Percentiles rank a stretch among this genome's conserved stretches.
Conservation (phyloP, 2,329 filamentous ascomycete species). For the Nemania abortiva region DNA sequence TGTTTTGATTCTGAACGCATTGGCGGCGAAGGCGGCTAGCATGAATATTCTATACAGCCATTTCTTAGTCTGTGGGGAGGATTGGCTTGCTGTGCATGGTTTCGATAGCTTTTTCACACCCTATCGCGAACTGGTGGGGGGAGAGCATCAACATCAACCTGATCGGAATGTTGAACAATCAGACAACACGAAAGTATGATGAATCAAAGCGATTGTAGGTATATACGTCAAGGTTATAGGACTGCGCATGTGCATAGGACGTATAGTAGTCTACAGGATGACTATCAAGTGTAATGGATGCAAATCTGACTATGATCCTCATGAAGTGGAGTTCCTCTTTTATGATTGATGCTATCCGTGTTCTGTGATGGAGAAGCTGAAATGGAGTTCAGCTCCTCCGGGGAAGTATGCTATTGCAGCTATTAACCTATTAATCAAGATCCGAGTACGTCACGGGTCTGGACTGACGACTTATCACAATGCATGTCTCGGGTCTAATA, state of each 20-base stretch:
- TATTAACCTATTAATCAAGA: conserved; percentile 6
- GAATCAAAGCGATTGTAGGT: conserved; percentile 42
- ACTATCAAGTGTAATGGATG: conserved; percentile 31
- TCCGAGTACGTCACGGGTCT: neutral
- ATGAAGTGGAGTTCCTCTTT: neutral
- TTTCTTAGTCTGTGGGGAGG: conserved; percentile 18
- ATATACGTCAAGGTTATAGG: conserved; percentile 42
- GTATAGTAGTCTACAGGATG: conserved; percentile 31
- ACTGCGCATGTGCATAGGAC: conserved; percentile 43
- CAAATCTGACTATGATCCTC: conserved; percentile 19
- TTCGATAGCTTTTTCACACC: conserved; percentile 9
- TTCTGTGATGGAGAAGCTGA: conserved; percentile 1
- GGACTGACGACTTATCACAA: neutral
- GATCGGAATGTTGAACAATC: conserved; percentile 16
- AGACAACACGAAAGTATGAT: conserved; percentile 31
- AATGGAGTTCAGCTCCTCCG: conserved; percentile 9
- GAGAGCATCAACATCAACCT: neutral
- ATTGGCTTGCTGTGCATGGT: conserved; percentile 15
- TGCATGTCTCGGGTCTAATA: conserved; percentile 15
- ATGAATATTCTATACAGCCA: conserved; percentile 28
- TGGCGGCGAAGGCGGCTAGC: conserved; percentile 37
- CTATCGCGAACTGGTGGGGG: conserved; percentile 16
- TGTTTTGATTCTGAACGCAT: conserved; percentile 39
- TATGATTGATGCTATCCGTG: neutral
- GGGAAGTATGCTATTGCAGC: conserved; percentile 1